These are phyloP conservation scores for Cucumis sativus DNA, from an alignment of 306 rosid genomes.

Conservation along the genomic window DNA sequence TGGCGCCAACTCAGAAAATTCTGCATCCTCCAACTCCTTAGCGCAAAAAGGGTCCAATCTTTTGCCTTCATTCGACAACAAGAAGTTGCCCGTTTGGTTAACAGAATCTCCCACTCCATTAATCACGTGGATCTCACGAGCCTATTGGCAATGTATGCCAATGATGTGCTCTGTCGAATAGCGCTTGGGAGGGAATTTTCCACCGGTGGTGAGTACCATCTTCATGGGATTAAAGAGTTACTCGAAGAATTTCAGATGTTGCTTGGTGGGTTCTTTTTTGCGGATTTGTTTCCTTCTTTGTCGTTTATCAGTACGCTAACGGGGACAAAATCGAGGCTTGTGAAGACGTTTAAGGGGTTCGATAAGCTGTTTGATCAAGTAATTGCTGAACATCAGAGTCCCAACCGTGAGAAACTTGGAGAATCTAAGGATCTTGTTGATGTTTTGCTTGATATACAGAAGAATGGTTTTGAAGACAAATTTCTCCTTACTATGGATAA, in stretches of 20 bases:
- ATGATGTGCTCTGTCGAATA: conserved; percentile 20
- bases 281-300: conserved; percentile 26
- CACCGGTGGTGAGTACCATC: background rate
- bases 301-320: conserved; percentile 14
- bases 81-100: conserved; percentile 19
- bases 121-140: conserved; percentile 13
- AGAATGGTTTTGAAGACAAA: conserved; percentile 10
- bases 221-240: conserved; percentile 7
- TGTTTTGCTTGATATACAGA: conserved; percentile 24
- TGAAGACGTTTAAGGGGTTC: conserved; percentile 7
- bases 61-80: conserved; percentile 13
- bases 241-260: conserved; percentile 18
- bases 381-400: conserved; percentile 13
- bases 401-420: background rate
- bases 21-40: conserved; percentile 26
- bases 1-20: conserved; percentile 30
- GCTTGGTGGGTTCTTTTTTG: conserved; percentile 26
- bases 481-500: conserved; percentile 25
- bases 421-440: conserved; percentile 21
- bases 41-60: conserved; percentile 19
- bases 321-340: conserved; percentile 15
- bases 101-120: background rate
- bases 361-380: conserved; percentile 23
- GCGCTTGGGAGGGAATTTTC: conserved; percentile 26
- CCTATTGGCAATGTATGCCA: conserved; percentile 12